A percentile compares a stretch with the other conserved stretches of the same genome.
Evolutionary conservation across 805 yeast genomes (phyloP).

Genomic region (Starmerella riodocensis): DNA sequence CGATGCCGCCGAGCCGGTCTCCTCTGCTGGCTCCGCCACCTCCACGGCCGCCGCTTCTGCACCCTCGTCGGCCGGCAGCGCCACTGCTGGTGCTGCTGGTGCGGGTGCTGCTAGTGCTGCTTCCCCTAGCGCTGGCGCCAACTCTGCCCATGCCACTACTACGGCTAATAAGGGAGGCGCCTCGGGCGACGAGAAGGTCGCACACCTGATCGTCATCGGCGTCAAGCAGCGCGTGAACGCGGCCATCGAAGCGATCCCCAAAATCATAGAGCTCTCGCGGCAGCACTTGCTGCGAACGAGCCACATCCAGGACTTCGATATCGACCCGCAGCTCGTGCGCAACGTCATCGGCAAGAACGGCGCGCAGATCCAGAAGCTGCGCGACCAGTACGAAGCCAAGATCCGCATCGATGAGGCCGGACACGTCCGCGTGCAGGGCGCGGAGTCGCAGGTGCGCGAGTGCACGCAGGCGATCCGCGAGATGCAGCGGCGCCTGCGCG

Average conservation of each 20-base stretch:
- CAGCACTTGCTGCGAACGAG: conserved; percentile 37
- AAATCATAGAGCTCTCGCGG: conserved; percentile 42
- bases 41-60: too few species aligned
- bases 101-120: too few species aligned
- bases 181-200: conserved; percentile 20
- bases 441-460: conserved; percentile 62
- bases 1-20: not conserved
- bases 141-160: too few species aligned
- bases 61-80: too few species aligned
- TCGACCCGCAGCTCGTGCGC: conserved; percentile 57
- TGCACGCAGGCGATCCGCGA: conserved; percentile 47
- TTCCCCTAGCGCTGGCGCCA: too few species aligned
- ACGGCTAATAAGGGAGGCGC: too few species aligned
- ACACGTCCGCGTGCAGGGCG: conserved; percentile 55
- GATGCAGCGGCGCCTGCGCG: conserved; percentile 65
- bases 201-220: conserved; percentile 55
- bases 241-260: conserved; percentile 40
- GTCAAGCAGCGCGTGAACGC: conserved; percentile 45
- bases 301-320: conserved; percentile 36
- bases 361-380: conserved; percentile 48
- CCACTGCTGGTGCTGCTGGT: too few species aligned
- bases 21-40: too few species aligned
- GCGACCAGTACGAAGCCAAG: conserved; percentile 61
- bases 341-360: conserved; percentile 89
- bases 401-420: conserved; percentile 58